Base-by-base conservation (phyloP, 2,329 filamentous ascomycete species). In the Ascochyta koolunga region DNA sequence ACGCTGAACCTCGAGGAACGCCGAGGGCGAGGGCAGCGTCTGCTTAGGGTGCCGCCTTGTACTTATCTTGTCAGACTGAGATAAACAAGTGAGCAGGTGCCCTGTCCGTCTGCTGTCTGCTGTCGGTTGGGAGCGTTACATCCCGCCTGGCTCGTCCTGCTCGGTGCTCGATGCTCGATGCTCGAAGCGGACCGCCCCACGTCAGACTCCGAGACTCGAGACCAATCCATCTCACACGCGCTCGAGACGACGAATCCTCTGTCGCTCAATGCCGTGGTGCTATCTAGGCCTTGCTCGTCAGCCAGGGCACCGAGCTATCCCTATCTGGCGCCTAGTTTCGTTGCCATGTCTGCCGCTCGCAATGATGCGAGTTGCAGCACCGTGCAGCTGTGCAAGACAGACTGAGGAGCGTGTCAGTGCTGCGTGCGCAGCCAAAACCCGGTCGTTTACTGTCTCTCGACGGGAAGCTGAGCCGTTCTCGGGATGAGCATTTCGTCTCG, bases 221-320 rank as follows among this genome's bases (percentile, higher is more conserved):
- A 18, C 62, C 62, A 62, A 65, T 65, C 59, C 56, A 58, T 58
- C 45, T 39, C 41, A 61, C 64, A 65, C 60, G 62, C 48, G 46
- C 54, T 53, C 57, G 54, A 50, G 35, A 46, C 46, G 46, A 49
- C 46, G 39, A 49, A 53, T 41, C 38, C 49, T 35, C 19, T 31
- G 18, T 11, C 13, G 18, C 29, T n/a, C 21, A 25, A 32, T 37
- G 49, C 42, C 36, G 46, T 24, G 42, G 24, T 36, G 49, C 37
- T 41, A 46, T 46, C 37, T 40, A 41, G 42, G 21, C 35, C 7
- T 39, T 22, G 27, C 21, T 33, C 25, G 36, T 40, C 29, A 42
- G 18, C 11, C 13, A n/a, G 22, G 40, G 18, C 37, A 18, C 29
- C 31, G 27, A 13, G 8, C 36, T 31, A 24, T 41, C 41, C 27